Evolutionary conservation across 2,329 filamentous ascomycete species (phyloP), one percentile per base, ranked within the genome.

Genomic region (Phyllosticta capitalensis): DNA sequence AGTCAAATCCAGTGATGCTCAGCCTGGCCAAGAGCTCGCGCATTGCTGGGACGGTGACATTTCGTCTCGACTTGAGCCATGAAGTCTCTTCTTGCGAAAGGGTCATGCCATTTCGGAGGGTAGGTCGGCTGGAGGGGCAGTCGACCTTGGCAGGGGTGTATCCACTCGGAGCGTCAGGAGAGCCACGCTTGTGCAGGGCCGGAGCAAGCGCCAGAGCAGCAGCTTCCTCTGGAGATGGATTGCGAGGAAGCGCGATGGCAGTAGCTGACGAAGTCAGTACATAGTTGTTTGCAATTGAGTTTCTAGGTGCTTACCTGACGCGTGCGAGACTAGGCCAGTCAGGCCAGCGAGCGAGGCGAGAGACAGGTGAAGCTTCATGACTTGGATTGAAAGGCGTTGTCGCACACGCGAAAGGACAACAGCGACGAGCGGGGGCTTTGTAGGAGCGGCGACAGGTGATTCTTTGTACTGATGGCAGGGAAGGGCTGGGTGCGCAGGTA

Each of bases 1-100:
- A 86, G 72, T 96, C 86, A 63, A 96, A 92, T 61, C 81, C 84
- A n/a, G 81, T 75, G 63, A 97, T 92, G 66, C 84, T 84, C 67
- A 89, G 79, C 61, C 88, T 82, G 19, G 77, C 77, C 56, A 97
- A 79, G 64, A 95, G 84, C 19, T 87, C 80, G 59, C 80, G 82
- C 81, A 96, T 86, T n/a, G 89, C 85, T 9, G 83, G 74, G 19
- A 92, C 75, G 0, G 90, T 95, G 64, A 86, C 86, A 62, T 83
- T 83, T 63, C 90, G 83, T 61, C 92, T 83, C 62, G 78, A 79
- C 55, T 83, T 69, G 14, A 96, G 78, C 90, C 92, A 96, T 68
- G 81, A 75, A 48, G 78, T 80, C 75, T 96, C 92, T 59, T 86
- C 78, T 17, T 77, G 66, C 2, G 89, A 92, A 9, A 96, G 74